phyloP scores from a whole-genome alignment of 768 basidiomycete species.

The Tricholoma terreum region DNA sequence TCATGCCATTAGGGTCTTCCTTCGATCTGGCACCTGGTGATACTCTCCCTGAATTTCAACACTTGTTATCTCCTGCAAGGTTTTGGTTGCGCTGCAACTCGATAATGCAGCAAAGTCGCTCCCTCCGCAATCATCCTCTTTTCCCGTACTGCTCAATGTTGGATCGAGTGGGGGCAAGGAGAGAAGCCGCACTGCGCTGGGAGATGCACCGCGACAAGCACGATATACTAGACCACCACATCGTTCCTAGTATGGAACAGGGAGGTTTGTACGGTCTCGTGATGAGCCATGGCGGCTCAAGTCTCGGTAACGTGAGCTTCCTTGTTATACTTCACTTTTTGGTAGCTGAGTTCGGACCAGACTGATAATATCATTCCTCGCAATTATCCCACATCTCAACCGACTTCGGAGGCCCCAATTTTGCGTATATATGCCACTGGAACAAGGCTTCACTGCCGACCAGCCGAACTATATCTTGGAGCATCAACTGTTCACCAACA shows the following conservation, averaged over 20 bases:
- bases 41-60: conserved; percentile 36
- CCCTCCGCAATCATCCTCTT: conserved; percentile 41
- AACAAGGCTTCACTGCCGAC: conserved; percentile 37
- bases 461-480: conserved; percentile 47
- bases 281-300: conserved; percentile 15
- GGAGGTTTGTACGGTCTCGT: conserved; percentile 2
- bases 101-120: conserved; percentile 34
- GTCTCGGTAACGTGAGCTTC: conserved; percentile 37
- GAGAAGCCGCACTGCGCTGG: conserved; percentile 20
- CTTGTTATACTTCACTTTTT: conserved; percentile 22
- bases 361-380: conserved; percentile 33
- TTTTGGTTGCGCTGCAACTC: conserved; percentile 42
- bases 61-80: conserved; percentile 43
- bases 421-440: conserved; percentile 18
- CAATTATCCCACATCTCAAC: conserved; percentile 29
- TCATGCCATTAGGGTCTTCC: conserved; percentile 40
- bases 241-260: conserved; percentile 13
- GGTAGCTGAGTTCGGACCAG: conserved; percentile 18
- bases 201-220: conserved; percentile 4
- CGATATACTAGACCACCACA: conserved; percentile 4
- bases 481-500: conserved; percentile 31
- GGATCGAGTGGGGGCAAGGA: conserved; percentile 35
- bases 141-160: conserved; percentile 21
- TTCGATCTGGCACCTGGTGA: conserved; percentile 30
- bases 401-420: conserved; percentile 4